Conservation (phyloP, 2,329 filamentous ascomycete genomes). For the Hypoxylon sp. region DNA sequence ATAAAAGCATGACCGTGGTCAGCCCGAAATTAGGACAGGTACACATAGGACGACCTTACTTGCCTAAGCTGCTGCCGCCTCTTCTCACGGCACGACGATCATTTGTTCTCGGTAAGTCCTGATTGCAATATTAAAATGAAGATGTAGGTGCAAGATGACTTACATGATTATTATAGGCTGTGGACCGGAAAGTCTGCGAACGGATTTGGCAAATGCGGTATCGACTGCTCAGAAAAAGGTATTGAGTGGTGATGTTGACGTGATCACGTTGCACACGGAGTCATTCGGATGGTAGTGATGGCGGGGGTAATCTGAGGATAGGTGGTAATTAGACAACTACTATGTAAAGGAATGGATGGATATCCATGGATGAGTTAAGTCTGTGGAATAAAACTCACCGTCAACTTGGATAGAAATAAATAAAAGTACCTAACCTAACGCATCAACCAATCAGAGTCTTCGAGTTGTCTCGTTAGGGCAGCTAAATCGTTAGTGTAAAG, state of each 20-base stretch:
- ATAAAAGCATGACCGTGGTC: conserved; percentile 13
- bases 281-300: conserved; percentile 31
- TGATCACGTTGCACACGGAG: conserved; percentile 33
- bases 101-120: conserved; percentile 28
- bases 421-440: too few species aligned
- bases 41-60: conserved; percentile 21
- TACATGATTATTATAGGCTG: too few species aligned
- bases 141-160: too few species aligned
- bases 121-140: background rate
- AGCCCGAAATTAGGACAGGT: conserved; percentile 27
- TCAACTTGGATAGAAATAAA: too few species aligned
- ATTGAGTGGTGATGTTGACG: conserved; percentile 23
- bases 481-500: too few species aligned
- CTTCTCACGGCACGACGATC: conserved; percentile 17
- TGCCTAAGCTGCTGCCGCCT: conserved; percentile 21
- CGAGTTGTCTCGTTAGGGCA: conserved; percentile 30
- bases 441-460: conserved; percentile 22
- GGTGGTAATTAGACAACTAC: conserved; percentile 1
- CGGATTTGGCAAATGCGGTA: conserved; percentile 30
- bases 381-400: too few species aligned
- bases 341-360: background rate
- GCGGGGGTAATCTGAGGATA: too few species aligned
- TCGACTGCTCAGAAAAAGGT: conserved; percentile 27
- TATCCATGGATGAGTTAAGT: too few species aligned
- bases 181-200: conserved; percentile 30